These are phyloP conservation scores for Emericellopsis cladophorae DNA, from an alignment of 2,329 filamentous ascomycete species.

Conservation along the genomic window DNA sequence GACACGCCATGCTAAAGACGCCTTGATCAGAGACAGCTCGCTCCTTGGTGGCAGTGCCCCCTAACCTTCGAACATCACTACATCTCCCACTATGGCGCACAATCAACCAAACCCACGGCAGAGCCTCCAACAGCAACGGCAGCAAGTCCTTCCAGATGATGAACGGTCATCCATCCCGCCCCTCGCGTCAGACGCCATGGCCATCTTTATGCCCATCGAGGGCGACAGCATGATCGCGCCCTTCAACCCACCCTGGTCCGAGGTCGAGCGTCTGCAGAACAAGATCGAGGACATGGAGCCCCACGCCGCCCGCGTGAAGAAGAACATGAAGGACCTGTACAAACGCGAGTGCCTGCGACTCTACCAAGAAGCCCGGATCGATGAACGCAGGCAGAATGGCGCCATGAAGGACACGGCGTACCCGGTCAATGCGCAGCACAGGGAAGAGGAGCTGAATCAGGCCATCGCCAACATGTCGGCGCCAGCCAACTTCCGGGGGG, in stretches of 20 bases:
- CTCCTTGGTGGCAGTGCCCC: no score
- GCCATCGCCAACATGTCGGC: constrained; percentile 18
- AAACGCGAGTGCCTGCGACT: constrained; percentile 19
- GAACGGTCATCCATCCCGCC: constrained; percentile 6
- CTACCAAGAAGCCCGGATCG: constrained; percentile 7
- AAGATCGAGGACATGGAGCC: constrained; percentile 10
- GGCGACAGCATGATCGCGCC: constrained; percentile 10
- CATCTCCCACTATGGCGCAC: not conserved
- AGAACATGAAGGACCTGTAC: constrained; percentile 16
- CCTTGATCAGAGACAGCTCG: no score
- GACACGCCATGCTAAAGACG: no score
- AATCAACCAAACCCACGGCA: not conserved
- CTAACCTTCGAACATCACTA: not conserved
- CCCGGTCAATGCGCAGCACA: not conserved
- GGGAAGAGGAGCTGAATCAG: constrained; percentile 4
- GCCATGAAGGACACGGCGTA: not conserved
- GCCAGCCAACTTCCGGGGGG: not conserved
- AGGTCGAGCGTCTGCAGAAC: constrained; percentile 8
- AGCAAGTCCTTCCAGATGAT: not conserved
- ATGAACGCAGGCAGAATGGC: constrained; percentile 2
- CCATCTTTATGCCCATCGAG: constrained; percentile 21
- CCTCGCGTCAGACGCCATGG: constrained; percentile 11
- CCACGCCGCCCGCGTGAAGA: constrained; percentile 13
- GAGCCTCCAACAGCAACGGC: not conserved
- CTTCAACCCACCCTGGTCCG: constrained; percentile 5